Percentiles rank a stretch among this genome's conserved stretches.
Conservation (phyloP, 2,329 filamentous ascomycete species). For the Aspergillus sp. region DNA sequence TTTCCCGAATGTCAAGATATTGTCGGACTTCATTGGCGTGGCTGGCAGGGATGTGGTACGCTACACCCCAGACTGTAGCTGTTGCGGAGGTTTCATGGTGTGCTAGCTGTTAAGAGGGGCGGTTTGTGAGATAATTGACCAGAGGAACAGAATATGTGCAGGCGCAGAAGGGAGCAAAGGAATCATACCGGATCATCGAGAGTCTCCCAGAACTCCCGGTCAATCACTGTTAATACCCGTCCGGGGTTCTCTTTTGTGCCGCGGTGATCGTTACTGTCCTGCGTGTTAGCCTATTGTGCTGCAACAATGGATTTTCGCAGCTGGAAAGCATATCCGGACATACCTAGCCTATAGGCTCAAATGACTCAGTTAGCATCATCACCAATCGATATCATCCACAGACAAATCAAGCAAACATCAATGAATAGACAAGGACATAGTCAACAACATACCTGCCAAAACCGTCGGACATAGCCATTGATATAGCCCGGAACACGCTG, state of each 20-base stretch:
- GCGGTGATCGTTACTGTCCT: conserved; percentile 81
- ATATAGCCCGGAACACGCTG: conserved; percentile 85
- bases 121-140: background rate
- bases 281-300: background rate
- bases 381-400: background rate
- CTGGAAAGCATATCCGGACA: conserved; percentile 1
- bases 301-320: conserved; percentile 12
- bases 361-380: background rate
- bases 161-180: background rate
- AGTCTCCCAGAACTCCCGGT: conserved; percentile 77
- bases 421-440: background rate
- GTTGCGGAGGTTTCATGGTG: conserved; percentile 35
- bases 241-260: conserved; percentile 86
- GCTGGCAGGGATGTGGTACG: conserved; percentile 76
- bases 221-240: conserved; percentile 89
- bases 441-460: conserved; percentile 84
- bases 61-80: conserved; percentile 81
- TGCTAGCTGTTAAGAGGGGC: conserved; percentile 29
- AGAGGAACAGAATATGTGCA: no score
- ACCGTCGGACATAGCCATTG: conserved; percentile 87
- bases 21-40: conserved; percentile 78
- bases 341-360: conserved; percentile 35
- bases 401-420: background rate
- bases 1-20: conserved; percentile 94
- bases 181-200: conserved; percentile 63